Conservation (phyloP, 202 grass and related monocot genomes). For the Bolboschoenoplectus hybrid region DNA sequence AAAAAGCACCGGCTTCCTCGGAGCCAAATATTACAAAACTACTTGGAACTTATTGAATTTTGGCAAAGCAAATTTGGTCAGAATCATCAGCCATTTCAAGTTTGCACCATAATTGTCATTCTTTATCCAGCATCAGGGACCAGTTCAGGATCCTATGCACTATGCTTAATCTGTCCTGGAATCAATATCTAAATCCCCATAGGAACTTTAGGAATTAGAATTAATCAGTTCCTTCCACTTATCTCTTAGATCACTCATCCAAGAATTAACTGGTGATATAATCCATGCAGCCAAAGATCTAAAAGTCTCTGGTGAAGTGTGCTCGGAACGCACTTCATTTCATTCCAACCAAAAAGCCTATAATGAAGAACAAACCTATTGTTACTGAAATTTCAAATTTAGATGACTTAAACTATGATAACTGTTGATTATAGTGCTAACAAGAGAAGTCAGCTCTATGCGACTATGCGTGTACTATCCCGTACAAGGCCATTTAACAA, state of each 20-base stretch:
- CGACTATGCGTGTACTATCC: neutral
- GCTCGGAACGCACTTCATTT: neutral
- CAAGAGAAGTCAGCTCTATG: neutral
- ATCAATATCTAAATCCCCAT: neutral
- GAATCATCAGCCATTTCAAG: neutral
- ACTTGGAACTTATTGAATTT: neutral
- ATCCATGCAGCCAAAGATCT: neutral
- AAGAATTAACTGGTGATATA: neutral
- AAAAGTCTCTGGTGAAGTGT: neutral
- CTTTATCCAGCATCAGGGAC: neutral
- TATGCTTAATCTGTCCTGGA: neutral
- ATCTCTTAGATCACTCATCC: neutral
- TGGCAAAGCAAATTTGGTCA: neutral
- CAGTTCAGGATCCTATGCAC: neutral
- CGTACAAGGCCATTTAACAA: too few relatives aligned
- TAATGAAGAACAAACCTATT: neutral
- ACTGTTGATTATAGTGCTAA: neutral
- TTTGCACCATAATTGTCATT: neutral
- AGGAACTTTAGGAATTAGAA: neutral
- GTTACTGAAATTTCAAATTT: conserved; percentile 12
- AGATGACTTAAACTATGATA: neutral
- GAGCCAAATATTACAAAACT: neutral
- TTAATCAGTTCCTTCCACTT: neutral
- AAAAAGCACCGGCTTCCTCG: neutral
- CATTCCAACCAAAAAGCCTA: conserved; percentile 17